A percentile compares a stretch with the other conserved stretches of the same genome.
phyloP scores from a whole-genome alignment of 2,329 filamentous ascomycete species.

The Lachnellula occidentalis region DNA sequence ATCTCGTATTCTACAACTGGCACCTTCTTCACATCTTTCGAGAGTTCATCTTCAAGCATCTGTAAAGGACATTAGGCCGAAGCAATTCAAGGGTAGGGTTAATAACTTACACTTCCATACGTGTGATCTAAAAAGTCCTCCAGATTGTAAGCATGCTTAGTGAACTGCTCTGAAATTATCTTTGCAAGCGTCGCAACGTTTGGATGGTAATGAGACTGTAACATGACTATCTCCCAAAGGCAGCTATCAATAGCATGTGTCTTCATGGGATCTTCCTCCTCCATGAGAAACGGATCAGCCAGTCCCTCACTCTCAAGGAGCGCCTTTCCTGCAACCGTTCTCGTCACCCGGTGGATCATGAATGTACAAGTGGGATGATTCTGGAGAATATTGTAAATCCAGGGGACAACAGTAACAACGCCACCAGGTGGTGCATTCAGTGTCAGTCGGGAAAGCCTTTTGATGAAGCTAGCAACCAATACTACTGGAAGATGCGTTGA shows the following conservation, averaged over 20 bases:
- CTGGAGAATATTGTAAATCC: slow-evolving; percentile 92
- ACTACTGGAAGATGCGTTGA: slow-evolving; percentile 90
- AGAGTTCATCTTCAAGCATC: slow-evolving; percentile 79
- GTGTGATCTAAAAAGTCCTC: slow-evolving; percentile 97
- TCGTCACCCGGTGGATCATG: slow-evolving; percentile 80
- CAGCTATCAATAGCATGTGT: slow-evolving; percentile 87
- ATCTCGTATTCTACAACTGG: slow-evolving; percentile 94
- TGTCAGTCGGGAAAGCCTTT: slow-evolving; percentile 77
- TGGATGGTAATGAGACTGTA: slow-evolving; percentile 92
- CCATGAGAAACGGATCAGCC: slow-evolving; percentile 69
- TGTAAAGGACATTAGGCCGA: slow-evolving; percentile 28
- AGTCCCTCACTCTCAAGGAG: slow-evolving; percentile 55
- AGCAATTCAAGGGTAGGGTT: background rate
- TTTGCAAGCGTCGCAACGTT: slow-evolving; percentile 92
- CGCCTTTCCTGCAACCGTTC: slow-evolving; percentile 51
- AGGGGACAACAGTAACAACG: slow-evolving; percentile 83
- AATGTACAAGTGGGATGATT: slow-evolving; percentile 87
- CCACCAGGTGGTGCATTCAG: slow-evolving; percentile 86
- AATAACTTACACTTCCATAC: slow-evolving; percentile 66
- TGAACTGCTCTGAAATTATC: slow-evolving; percentile 95
- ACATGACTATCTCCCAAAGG: slow-evolving; percentile 88
- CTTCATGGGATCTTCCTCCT: slow-evolving; percentile 76
- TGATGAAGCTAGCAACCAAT: slow-evolving; percentile 92
- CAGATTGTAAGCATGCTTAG: slow-evolving; percentile 89
- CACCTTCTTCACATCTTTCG: slow-evolving; percentile 75